Evolutionary conservation across 345 rosid species (phyloP), one percentile per base, ranked within the genome.

Genomic region (Durio zibethinus): DNA sequence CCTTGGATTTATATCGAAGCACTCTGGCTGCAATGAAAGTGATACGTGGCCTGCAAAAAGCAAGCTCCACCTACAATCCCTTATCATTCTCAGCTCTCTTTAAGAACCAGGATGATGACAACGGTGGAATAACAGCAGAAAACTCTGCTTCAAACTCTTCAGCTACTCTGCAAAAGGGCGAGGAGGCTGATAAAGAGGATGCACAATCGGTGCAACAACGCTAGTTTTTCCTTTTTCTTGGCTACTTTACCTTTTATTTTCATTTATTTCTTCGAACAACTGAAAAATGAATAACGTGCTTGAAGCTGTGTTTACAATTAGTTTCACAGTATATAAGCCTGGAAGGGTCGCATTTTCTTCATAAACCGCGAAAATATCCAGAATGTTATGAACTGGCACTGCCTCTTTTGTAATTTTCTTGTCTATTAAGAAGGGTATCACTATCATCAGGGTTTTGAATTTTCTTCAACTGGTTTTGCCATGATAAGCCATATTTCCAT

Each of bases 21-120:
- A 94, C 97, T 60, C 93, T 94, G 61, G 98, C 98, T 73, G 98
- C 98, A 33, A 92, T 94, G 94, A 88, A 89, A 82, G 92, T 97
- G 2, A 91, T 94, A 57, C 82, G 84, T 50, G 97, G 98, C 76
- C 93, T 94, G 75, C 93, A 84, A 77, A 92, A 88, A 80, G 93
- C 93, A 31, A 94, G 98, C 86, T 94, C 98, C n/a, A 94, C 97
- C 1, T 85, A 77, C 65, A 90, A 90, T 80, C 98, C 98, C 1
- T 66, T 91, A 61, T 94, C 97, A 0, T 84, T 89, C 79, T 92
- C 98, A 0, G 86, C 88, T 10, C 77, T 92, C 47, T 85, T 84
- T 66, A 85, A 72, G 83, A 88, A 75, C 76, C 88, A 79, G 54
- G 94, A 86, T 77, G 94, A 87, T 76, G 94, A 89, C 70, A 79